Evolutionary conservation across 2,329 filamentous ascomycete species (phyloP), one percentile per base, ranked within the genome.

Genomic region (Xylaria sp.): DNA sequence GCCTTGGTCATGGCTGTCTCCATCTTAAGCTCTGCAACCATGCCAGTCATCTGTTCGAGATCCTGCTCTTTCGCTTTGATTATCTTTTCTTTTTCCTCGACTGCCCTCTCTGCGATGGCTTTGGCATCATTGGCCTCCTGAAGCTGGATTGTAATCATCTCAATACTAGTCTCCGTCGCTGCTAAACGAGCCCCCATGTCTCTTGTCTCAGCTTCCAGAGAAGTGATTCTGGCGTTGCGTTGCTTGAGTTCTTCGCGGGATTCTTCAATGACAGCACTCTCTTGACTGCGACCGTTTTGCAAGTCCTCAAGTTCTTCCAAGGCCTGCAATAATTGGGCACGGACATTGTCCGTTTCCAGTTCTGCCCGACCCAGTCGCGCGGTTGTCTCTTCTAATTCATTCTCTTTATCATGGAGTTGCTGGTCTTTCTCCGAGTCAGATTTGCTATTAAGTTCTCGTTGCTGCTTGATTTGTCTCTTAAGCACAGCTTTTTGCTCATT

Each of bases 381-480:
- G 57, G 73, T 80, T 48, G 77, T 78, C 65, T 82, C 80, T 42
- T 88, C 83, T 6, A 92, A 77, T 72, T 90, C 86, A 17, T 86
- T 84, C 62, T 85, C 82, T 74, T 88, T 89, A 57, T 83, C 79
- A 28, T 86, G 83, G n/a, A 92, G 79, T 70, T 92, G 87, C 48
- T 86, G 86, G 73, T 92, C 90, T 75, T 90, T 89, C 69, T 90
- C 86, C 23, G 88, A 85, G 72, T 97, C 93, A 0, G 93, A 94
- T 77, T 94, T 94, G 82, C 87, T 94, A 81, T 97, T 97, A 66
- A 97, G 87, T 77, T 97, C 93, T 67, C 94, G 92, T 81, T 98
- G 95, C 78, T 98, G 94, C 81, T 97, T 95, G 76, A 97, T 95
- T 79, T 98, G 94, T 51, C 94, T 89, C 76, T 95, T 92, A 9